Evolutionary conservation across 2,329 filamentous ascomycete genomes (phyloP).

Genomic region (Cercospora beticola): DNA sequence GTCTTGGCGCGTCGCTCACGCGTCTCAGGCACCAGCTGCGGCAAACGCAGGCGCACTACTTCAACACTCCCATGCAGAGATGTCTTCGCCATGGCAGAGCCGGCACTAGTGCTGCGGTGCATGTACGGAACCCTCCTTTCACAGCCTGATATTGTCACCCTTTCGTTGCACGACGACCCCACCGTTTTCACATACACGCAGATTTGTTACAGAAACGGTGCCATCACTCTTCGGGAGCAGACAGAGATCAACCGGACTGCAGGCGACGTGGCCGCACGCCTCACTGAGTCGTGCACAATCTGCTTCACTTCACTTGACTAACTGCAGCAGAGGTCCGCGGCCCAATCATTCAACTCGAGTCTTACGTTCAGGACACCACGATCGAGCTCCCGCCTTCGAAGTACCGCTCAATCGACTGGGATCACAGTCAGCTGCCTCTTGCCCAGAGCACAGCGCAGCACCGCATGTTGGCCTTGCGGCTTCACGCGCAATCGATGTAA

Average conservation of each 20-base stretch:
- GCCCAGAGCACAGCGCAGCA: neutral
- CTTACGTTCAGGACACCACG: neutral
- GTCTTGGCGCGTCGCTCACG: neutral
- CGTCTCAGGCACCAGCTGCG: neutral
- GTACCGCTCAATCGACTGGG: neutral
- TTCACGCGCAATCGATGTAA: neutral
- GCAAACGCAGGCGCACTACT: neutral
- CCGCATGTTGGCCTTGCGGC: neutral
- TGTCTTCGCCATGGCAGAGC: neutral
- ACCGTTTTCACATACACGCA: slow-evolving; percentile 4
- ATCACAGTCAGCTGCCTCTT: neutral
- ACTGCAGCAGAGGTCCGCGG: neutral
- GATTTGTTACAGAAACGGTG: neutral
- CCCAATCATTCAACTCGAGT: slow-evolving; percentile 2
- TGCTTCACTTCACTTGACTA: neutral
- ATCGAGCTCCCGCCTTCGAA: slow-evolving; percentile 2
- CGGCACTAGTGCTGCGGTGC: slow-evolving; percentile 3
- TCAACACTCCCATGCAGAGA: neutral
- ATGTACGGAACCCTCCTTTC: slow-evolving; percentile 4
- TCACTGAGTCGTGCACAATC: neutral
- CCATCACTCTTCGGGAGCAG: neutral
- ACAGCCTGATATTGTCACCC: neutral
- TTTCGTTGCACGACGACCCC: neutral
- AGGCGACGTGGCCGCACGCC: neutral
- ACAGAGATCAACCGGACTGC: neutral